Percentiles rank a stretch among this genome's conserved stretches.
Evolutionary conservation across 2,329 filamentous ascomycete species (phyloP).

Genomic region (Ramularia endophylla): DNA sequence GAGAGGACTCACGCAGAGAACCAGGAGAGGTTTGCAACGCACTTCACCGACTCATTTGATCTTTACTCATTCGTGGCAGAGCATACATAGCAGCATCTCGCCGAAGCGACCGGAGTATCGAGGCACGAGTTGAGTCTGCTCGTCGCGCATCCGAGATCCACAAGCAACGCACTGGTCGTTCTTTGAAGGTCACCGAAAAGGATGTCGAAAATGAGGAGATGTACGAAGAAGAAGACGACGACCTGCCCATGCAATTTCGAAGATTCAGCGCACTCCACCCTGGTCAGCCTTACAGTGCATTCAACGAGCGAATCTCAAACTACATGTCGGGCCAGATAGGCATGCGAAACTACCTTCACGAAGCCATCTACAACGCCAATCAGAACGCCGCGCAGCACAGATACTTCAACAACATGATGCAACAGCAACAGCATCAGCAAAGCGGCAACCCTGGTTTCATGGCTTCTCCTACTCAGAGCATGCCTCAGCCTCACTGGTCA

Average conservation of each 20-base stretch:
- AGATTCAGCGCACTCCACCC: slow-evolving; percentile 56
- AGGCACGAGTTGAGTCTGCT: slow-evolving; percentile 83
- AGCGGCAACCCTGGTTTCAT: too few relatives aligned
- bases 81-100: slow-evolving; percentile 90
- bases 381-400: slow-evolving; percentile 36
- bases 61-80: slow-evolving; percentile 37
- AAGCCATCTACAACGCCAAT: slow-evolving; percentile 39
- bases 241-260: slow-evolving; percentile 61
- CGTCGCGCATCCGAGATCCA: slow-evolving; percentile 85
- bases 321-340: slow-evolving; percentile 54
- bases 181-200: slow-evolving; percentile 73
- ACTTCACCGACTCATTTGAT: slow-evolving; percentile 6
- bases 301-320: slow-evolving; percentile 56
- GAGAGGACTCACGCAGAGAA: slow-evolving; percentile 76
- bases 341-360: slow-evolving; percentile 46
- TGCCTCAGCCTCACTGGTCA: too few relatives aligned
- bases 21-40: slow-evolving; percentile 55
- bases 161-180: slow-evolving; percentile 77
- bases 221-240: slow-evolving; percentile 93
- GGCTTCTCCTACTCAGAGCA: too few relatives aligned
- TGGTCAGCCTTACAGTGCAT: slow-evolving; percentile 39
- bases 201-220: slow-evolving; percentile 89
- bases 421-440: slow-evolving; percentile 11
- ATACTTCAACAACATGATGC: slow-evolving; percentile 35
- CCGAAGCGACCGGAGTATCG: slow-evolving; percentile 76